Base-by-base conservation (phyloP, 345 rosid species). In the Psidium friedrichsthalianum region DNA sequence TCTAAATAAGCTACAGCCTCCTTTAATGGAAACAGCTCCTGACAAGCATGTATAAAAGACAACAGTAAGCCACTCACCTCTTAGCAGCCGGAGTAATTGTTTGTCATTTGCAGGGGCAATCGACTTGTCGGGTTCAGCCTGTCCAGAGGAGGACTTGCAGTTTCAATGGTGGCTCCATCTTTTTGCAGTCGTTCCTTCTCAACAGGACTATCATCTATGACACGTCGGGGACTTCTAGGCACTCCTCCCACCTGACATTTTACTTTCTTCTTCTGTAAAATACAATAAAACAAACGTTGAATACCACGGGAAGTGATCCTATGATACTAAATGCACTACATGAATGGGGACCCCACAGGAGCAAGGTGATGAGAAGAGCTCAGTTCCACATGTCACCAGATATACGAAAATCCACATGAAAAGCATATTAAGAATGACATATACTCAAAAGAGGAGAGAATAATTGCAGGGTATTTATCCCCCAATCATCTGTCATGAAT, bases 201-300 rank as follows among this genome's bases (percentile, higher is more conserved):
- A 14, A 36, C 76, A 81, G 18, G 14, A 80, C 51, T 86, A 51
- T 64, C 85, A 61, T 83, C 69, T 47, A 29, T 84, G 83, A 59
- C 87, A 92, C 88, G 85, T 86, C 83, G 59, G 82, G 9, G 82
- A 29, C 83, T 53, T 25, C 85, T 9, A 83, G 87, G 87, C 83
- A 80, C 85, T 91, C 93, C 88, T 93, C 94, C 86, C 88, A 82
- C 86, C 40, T 51, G 86, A 82, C 89, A 90, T 51, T 93, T 91
- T 93, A 86, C 89, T 90, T 93, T 95, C 92, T 96, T 95, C 86
- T 91, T 94, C 98, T 96, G 89, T 51, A 87, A 88, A 21, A 61
- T 44, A 84, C 69, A 82, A 84, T 29, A 32, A 69, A 69, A 69
- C 78, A 36, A 64, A 20, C 16, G 44, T 64, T 32, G 78, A 64